Evolutionary conservation across 148 eudicot genomes (phyloP).

Genomic region (Cornus controversa): DNA sequence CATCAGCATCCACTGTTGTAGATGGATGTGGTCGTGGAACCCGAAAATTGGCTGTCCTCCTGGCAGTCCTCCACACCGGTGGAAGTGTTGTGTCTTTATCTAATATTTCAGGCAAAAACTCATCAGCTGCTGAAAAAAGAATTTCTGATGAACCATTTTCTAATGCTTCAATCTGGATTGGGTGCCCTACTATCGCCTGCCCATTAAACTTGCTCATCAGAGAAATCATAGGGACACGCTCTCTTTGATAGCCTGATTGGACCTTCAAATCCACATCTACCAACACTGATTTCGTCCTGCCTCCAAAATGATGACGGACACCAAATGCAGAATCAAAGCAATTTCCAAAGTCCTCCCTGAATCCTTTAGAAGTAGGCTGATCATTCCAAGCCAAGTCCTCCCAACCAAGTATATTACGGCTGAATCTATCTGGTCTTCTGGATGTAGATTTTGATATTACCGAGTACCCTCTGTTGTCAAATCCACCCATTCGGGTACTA

Average conservation of each 20-base stretch:
- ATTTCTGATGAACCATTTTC: constrained; percentile 66
- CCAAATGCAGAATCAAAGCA: constrained; percentile 41
- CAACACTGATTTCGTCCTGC: constrained; percentile 43
- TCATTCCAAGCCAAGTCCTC: constrained; percentile 60
- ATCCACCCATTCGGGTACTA: constrained; percentile 28
- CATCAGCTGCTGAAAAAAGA: constrained; percentile 38
- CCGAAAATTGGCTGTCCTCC: constrained; percentile 72
- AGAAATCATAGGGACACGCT: constrained; percentile 92
- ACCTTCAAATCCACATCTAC: constrained; percentile 85
- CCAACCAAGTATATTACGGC: constrained; percentile 38
- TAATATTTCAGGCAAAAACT: constrained; percentile 18
- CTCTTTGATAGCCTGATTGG: constrained; percentile 69
- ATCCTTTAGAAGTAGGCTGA: constrained; percentile 43
- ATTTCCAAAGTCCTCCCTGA: constrained; percentile 56
- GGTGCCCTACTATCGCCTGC: constrained; percentile 92
- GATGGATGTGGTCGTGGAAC: constrained; percentile 61
- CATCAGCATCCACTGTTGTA: constrained; percentile 38
- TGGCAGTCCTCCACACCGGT: constrained; percentile 73
- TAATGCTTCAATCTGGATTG: constrained; percentile 77
- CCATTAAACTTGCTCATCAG: constrained; percentile 89
- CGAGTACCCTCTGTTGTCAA: constrained; percentile 36
- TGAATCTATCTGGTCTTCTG: constrained; percentile 33
- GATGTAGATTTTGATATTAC: constrained; percentile 32
- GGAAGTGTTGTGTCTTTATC: constrained; percentile 40
- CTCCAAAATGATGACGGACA: constrained; percentile 34